Evolutionary conservation across 495 filamentous ascomycete genomes (phyloP), one percentile per base, ranked within the genome.

Genomic region (Tuber indicum): DNA sequence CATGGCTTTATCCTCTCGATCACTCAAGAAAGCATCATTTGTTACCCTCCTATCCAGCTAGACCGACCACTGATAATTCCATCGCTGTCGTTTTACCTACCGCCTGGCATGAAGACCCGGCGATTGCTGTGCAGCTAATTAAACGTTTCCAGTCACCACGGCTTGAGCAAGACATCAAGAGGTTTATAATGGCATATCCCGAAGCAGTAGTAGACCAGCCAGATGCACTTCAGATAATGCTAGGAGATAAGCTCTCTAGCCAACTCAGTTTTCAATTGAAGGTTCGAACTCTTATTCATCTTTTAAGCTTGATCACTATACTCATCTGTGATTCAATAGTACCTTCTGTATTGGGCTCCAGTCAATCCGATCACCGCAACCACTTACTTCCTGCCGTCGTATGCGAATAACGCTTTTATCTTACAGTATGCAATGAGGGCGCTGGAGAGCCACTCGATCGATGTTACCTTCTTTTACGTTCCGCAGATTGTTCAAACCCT

Each of bases 401-500:
- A 97, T 85, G 90, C 91, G n/a, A 96, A 97, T 81, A 91, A 99
- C 84, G 92, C 96, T 0, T 97, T 92, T 86, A 90, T 99, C 73
- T 88, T 98, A 70, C 96, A 99, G 84, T 99, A 98, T 85, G 96
- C 96, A 14, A 97, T 99, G 93, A 89, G 94, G 75, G 93, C 96
- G 7, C 84, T 99, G 76, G 95, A 98, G 82, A 92, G 90, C 80
- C 95, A 99, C 84, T 91, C 94, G 1, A 91, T 98, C 26, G 96
- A 98, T 84, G 91, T 98, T 42, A 97, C 95, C 0, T 98, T 99
- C 87, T 99, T 98, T 84, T 97, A 98, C 84, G 96, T 99, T 14
- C 94, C 96, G 0, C 96, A 99, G 81, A 93, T 99, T 75, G 95
- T 98, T 21, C 96, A 99, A 83, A 92, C 94, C 44, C 88, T 99